Percentiles rank a stretch among this genome's conserved stretches.
Evolutionary conservation across 2,329 filamentous ascomycete genomes (phyloP).

Genomic region (Beauveria bassiana): DNA sequence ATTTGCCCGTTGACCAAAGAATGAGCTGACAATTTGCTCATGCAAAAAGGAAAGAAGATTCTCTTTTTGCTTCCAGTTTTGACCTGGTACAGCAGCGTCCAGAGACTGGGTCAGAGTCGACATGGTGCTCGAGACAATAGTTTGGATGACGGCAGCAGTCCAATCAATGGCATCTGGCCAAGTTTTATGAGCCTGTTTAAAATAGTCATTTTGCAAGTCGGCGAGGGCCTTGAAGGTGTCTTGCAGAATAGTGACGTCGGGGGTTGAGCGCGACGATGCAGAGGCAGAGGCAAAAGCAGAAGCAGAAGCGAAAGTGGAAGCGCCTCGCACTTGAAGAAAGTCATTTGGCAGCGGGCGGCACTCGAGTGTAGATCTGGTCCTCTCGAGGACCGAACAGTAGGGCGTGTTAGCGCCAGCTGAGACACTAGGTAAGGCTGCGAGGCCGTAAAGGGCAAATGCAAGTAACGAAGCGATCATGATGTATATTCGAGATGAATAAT

Average conservation of each 20-base stretch:
- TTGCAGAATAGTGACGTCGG: constrained; percentile 27
- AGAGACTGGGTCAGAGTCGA: constrained; percentile 61
- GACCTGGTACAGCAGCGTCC: constrained; percentile 24
- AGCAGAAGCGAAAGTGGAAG: neutral
- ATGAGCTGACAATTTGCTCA: constrained; percentile 66
- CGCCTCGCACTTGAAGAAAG: neutral
- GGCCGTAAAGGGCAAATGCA: neutral
- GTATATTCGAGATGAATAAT: neutral
- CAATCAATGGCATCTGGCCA: constrained; percentile 89
- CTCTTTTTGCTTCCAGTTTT: constrained; percentile 49
- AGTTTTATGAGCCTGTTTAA: constrained; percentile 65
- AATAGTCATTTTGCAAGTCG: constrained; percentile 72
- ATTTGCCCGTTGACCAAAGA: constrained; percentile 79
- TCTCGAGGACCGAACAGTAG: constrained; percentile 3
- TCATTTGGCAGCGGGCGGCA: neutral
- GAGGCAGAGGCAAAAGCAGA: neutral
- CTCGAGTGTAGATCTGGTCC: neutral
- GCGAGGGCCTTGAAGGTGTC: constrained; percentile 57
- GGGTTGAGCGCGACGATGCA: neutral
- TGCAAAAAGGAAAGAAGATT: constrained; percentile 83
- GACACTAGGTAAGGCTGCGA: neutral
- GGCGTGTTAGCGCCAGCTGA: neutral
- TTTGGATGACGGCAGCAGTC: constrained; percentile 81
- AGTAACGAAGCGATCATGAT: constrained; percentile 7
- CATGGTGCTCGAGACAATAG: constrained; percentile 67